These are phyloP conservation scores for Daldinia eschscholtzii DNA, from an alignment of 2,329 filamentous ascomycete genomes.

Conservation along the genomic window DNA sequence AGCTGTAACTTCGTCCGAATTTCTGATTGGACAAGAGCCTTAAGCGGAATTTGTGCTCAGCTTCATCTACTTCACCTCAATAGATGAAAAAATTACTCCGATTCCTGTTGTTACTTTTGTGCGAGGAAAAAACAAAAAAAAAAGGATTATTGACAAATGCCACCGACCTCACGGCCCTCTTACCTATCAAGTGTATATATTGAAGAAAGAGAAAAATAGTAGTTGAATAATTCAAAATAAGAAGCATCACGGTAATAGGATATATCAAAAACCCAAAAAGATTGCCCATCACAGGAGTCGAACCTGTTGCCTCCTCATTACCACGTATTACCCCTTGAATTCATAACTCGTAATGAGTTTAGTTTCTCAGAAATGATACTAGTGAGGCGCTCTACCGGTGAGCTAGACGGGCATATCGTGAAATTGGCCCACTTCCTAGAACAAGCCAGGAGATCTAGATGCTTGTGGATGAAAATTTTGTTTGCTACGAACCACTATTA, in stretches of 20 bases:
- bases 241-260: background rate
- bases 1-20: background rate
- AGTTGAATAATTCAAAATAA: background rate
- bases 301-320: constrained; percentile 40
- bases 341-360: background rate
- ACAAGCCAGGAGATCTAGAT: background rate
- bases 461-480: constrained; percentile 7
- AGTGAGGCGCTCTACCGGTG: constrained; percentile 42
- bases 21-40: constrained; percentile 1
- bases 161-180: background rate
- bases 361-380: constrained; percentile 13
- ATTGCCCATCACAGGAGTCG: constrained; percentile 37
- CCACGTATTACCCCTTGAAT: background rate
- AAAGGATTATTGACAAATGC: background rate
- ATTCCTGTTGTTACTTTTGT: too few species aligned
- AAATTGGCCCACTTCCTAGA: constrained; percentile 7
- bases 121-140: background rate
- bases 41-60: background rate
- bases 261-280: constrained; percentile 12
- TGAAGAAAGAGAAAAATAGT: background rate
- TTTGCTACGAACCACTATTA: background rate
- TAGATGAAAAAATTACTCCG: too few species aligned
- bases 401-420: constrained; percentile 37
- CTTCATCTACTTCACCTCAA: background rate
- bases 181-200: background rate